Percentiles rank a stretch among this genome's conserved stretches.
These are phyloP conservation scores for Nepenthes gracilis DNA, from an alignment of 148 eudicot genomes.

Conservation along the genomic window DNA sequence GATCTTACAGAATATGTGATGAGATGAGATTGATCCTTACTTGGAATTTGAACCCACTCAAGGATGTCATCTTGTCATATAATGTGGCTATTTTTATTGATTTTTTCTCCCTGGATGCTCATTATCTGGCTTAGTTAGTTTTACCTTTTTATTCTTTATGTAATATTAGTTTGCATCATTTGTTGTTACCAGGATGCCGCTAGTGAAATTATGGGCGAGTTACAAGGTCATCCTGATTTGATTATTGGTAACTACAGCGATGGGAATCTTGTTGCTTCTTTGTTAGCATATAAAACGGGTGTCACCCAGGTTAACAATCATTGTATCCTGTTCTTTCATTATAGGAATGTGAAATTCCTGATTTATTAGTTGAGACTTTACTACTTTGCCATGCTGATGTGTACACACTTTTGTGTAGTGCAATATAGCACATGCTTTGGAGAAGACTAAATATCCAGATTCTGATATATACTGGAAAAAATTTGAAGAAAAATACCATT, in stretches of 20 bases:
- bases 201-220: conserved; percentile 74
- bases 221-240: conserved; percentile 81
- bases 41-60: no score
- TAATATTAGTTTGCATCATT: neutral
- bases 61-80: no score
- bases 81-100: neutral
- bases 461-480: conserved; percentile 91
- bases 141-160: neutral
- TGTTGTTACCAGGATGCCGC: conserved; percentile 64
- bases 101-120: neutral
- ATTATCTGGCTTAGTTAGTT: neutral
- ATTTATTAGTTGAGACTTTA: conserved; percentile 1
- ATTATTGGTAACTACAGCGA: conserved; percentile 98
- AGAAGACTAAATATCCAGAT: conserved; percentile 98
- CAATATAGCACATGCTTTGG: conserved; percentile 94
- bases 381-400: neutral
- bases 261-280: conserved; percentile 90
- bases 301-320: conserved; percentile 63
- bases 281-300: conserved; percentile 77
- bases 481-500: conserved; percentile 86
- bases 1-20: no score
- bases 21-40: no score
- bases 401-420: conserved; percentile 30
- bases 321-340: neutral
- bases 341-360: neutral